These are phyloP conservation scores for Pezicula rhizophila DNA, from an alignment of 2,329 filamentous ascomycete genomes.

Conservation along the genomic window DNA sequence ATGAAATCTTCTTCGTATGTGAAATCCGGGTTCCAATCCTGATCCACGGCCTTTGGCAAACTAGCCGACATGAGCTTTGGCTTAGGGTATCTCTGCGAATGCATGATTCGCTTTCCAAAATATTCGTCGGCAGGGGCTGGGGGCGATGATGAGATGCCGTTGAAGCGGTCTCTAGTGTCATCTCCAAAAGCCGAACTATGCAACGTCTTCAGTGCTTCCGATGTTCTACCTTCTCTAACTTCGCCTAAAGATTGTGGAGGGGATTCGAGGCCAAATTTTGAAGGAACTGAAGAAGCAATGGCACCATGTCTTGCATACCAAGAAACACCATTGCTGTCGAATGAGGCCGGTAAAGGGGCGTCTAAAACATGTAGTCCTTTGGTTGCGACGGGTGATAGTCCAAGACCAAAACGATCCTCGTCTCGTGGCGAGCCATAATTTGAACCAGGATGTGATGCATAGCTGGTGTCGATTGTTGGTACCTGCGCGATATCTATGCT, in stretches of 20 bases:
- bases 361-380: constrained; percentile 83
- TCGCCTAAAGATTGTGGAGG: constrained; percentile 68
- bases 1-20: constrained; percentile 86
- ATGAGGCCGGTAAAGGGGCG: constrained; percentile 86
- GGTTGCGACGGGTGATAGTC: constrained; percentile 69
- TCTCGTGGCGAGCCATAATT: constrained; percentile 80
- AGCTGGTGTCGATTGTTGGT: constrained; percentile 49
- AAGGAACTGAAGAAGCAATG: constrained; percentile 86
- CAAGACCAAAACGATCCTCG: constrained; percentile 62
- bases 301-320: constrained; percentile 85
- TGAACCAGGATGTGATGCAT: constrained; percentile 45
- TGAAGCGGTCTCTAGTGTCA: constrained; percentile 57
- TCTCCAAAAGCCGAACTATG: constrained; percentile 62
- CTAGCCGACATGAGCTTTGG: constrained; percentile 64
- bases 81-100: constrained; percentile 62
- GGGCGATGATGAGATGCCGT: constrained; percentile 37
- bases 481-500: constrained; percentile 39
- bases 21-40: constrained; percentile 63
- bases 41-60: constrained; percentile 54
- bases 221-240: constrained; percentile 54
- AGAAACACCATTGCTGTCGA: constrained; percentile 93
- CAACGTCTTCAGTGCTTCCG: constrained; percentile 57
- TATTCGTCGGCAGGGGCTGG: constrained; percentile 46
- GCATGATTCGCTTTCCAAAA: constrained; percentile 66
- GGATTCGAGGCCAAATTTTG: constrained; percentile 83